Base-by-base conservation (phyloP, 1,139 yeast species). In the Yamadazyma atmosphaerica region DNA sequence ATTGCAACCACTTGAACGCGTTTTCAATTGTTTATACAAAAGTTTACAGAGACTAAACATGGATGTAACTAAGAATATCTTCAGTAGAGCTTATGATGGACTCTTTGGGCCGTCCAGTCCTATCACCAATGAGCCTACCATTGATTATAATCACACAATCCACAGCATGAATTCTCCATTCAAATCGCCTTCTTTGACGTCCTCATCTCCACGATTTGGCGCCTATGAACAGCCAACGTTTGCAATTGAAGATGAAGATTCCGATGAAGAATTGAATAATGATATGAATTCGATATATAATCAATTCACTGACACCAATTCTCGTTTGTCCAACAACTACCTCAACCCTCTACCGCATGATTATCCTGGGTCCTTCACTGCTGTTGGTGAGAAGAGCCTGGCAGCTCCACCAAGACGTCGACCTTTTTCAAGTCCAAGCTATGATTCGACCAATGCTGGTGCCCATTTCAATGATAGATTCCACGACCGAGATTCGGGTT, bases 41-140 rank as follows among this genome's bases (percentile, higher is more conserved):
- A 27, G 30, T 27, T 19, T 6, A 19, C 9, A 9, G 22, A 9
- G 9, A 9, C 22, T 9, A 23, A 23, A 23, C 23, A 35, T 23
- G 34, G 32, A 18, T 21, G 25, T 25, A 9, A 24, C 35, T 3
- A 26, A 22, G 22, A 35, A 37, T 18, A 31, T 44, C 22, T 44
- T 45, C 18, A 12, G 33, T 17, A 43, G 33, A 21, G 46, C 47
- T 2, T 38, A 38, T 16, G 18, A 35, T 24, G 46, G 43, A 6
- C 32, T 49, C 15, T 49, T 49, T 42, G 52, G 52, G 9, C 51
- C 53, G 2, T 38, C 44, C 9, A 50, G 61, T 8, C 58, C 61
- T 7, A 43, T 65, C 14, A 44, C 53, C 13, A 65, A 67, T 41
- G 72, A 67, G 36, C 70, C 71, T 1, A 67, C 73, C 4, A 60